Conservation (phyloP, 192 early-diverging fungal species). For the Allomyces macrogynus region DNA sequence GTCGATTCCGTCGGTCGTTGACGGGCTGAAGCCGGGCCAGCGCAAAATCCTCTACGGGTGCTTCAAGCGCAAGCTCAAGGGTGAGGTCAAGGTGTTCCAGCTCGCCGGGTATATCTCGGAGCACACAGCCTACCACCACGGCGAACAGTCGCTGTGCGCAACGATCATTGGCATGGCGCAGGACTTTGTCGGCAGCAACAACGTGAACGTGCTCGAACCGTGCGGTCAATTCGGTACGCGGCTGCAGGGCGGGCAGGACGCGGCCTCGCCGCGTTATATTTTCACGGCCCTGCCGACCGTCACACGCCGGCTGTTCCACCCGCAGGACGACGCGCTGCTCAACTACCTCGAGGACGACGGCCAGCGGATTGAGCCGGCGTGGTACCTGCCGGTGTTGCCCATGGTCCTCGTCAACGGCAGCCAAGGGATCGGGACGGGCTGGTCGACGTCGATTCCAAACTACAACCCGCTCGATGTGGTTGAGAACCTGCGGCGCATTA, state of each 20-base stretch:
- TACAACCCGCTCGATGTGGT: conserved; percentile 78
- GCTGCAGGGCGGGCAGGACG: conserved; percentile 74
- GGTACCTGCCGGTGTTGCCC: conserved; percentile 81
- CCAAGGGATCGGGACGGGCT: conserved; percentile 90
- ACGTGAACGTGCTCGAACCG: conserved; percentile 65
- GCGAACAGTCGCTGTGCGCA: conserved; percentile 56
- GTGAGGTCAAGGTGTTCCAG: conserved; percentile 76
- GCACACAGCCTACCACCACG: conserved; percentile 85
- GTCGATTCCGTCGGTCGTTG: conserved; percentile 82
- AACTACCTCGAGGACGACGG: conserved; percentile 75
- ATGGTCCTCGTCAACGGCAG: conserved; percentile 87
- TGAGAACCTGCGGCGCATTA: conserved; percentile 55
- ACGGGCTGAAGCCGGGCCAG: conserved; percentile 93
- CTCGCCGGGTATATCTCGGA: conserved; percentile 76
- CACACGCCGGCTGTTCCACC: conserved; percentile 53
- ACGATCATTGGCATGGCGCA: conserved; percentile 89
- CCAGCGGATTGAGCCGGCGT: conserved; percentile 78
- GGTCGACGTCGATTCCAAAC: conserved; percentile 64
- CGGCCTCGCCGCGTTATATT: conserved; percentile 95
- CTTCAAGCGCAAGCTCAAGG: conserved; percentile 58
- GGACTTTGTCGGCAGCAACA: conserved; percentile 89
- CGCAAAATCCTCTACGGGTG: conserved; percentile 79
- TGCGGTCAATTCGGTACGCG: conserved; percentile 84
- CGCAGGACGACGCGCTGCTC: conserved; percentile 63
- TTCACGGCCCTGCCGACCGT: conserved; percentile 54